Evolutionary conservation across 306 rosid genomes (phyloP), one percentile per base, ranked within the genome.

Genomic region (Glycine tomentella): DNA sequence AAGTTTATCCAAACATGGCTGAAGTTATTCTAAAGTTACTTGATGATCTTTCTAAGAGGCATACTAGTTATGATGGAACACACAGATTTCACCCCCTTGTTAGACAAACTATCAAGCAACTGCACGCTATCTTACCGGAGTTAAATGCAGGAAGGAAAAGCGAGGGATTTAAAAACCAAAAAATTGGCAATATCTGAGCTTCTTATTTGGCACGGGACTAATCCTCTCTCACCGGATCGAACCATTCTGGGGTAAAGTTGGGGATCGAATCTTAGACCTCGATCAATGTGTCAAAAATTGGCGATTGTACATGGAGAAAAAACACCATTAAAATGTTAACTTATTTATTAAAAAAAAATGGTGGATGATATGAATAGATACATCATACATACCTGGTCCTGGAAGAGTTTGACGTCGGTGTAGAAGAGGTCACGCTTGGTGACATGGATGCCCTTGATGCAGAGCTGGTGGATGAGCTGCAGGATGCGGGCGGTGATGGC

Each of bases 361-460:
- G 13, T 8, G 15, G 5, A 15, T 42, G 20, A 45, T 42, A 44
- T 4, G 57, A 69, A 20, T 17, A 59, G 13, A 25, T 7, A 44
- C 2, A 25, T 25, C 13, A 9, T 20, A 9, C 13, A 25, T 33
- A 74, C 84, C 87, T 94, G 98, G 75, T 92, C 98, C 83, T 91
- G 97, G 71, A 94, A 94, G 52, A 94, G 91, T 90, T 92, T 94
- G 13, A 94, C 98, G 7, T 94, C 98, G 36, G 97, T 94, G 77
- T 94, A 94, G 85, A 92, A 94, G 46, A 94, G 87, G 84, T 92
- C 98, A 75, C 98, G 90, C 97, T 94, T 94, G 42, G 98, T 94
- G 73, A 94, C 97, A 16, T 94, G 98, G 62, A 94, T 94, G 65
- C 72, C 88, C 77, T 92, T 94, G 46, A 82, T 68, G 85, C 95